These are phyloP conservation scores for Cucurbita argyrosperma DNA, from an alignment of 306 rosid genomes.

Conservation along the genomic window DNA sequence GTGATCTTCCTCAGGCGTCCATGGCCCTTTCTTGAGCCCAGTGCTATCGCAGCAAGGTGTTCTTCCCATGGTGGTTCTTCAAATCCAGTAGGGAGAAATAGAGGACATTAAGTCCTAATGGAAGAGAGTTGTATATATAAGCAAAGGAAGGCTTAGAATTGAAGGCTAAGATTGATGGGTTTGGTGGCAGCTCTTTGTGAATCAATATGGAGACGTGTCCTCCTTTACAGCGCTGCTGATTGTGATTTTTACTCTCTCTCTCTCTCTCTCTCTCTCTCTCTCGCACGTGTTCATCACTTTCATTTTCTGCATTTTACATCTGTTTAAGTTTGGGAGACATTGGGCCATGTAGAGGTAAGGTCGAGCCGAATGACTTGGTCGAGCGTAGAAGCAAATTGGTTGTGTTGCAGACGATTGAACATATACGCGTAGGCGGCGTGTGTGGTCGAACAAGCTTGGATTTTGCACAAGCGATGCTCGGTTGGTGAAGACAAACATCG, in stretches of 20 bases:
- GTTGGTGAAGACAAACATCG: too few species aligned
- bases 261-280: neutral
- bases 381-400: too few species aligned
- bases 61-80: constrained; percentile 51
- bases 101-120: neutral
- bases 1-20: constrained; percentile 88
- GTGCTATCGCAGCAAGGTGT: constrained; percentile 86
- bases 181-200: constrained; percentile 5
- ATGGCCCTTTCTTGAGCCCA: constrained; percentile 93
- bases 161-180: neutral
- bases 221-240: neutral
- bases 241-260: neutral
- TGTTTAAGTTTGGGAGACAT: neutral
- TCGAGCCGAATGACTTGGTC: too few species aligned
- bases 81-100: neutral
- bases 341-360: too few species aligned
- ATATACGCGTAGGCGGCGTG: too few species aligned
- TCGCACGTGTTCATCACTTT: neutral
- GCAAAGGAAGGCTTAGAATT: neutral
- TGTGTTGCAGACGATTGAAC: too few species aligned
- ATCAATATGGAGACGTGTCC: neutral
- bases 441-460: too few species aligned
- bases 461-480: too few species aligned
- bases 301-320: neutral
- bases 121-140: neutral